phyloP scores from a whole-genome alignment of 352 stramenopile genomes.

The Blastocystis sp. region DNA sequence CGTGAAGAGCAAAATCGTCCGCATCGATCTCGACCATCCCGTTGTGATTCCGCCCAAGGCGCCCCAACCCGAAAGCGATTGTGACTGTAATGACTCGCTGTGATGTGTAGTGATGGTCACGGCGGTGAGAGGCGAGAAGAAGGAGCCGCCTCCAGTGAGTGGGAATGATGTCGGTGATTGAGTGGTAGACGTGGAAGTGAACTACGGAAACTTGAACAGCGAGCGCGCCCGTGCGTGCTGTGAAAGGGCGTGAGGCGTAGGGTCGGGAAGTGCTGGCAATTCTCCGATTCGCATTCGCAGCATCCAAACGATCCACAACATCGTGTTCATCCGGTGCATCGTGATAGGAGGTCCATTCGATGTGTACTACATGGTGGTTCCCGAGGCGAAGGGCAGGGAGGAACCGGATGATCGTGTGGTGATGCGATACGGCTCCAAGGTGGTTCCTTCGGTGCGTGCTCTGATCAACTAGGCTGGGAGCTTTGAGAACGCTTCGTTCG shows the following conservation, averaged over 20 bases:
- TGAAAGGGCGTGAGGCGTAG: neutral
- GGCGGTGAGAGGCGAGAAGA: neutral
- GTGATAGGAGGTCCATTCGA: conserved; percentile 37
- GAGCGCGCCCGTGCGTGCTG: neutral
- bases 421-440: conserved; percentile 53
- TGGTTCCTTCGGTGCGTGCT: neutral
- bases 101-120: conserved; percentile 13
- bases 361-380: conserved; percentile 60
- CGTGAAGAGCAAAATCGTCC: conserved; percentile 13
- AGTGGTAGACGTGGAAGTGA: conserved; percentile 13
- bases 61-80: neutral
- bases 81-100: neutral
- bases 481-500: conserved; percentile 54
- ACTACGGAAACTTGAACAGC: conserved; percentile 27
- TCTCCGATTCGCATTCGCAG: conserved; percentile 46
- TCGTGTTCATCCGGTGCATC: conserved; percentile 40
- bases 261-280: neutral
- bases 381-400: conserved; percentile 16
- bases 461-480: neutral
- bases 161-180: neutral
- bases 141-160: conserved; percentile 16
- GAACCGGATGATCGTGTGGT: conserved; percentile 28
- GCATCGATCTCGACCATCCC: neutral
- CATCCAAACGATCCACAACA: conserved; percentile 49
- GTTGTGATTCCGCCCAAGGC: neutral